Evolutionary conservation across 331 rosid genomes (phyloP).

Genomic region (Malus hybrid): DNA sequence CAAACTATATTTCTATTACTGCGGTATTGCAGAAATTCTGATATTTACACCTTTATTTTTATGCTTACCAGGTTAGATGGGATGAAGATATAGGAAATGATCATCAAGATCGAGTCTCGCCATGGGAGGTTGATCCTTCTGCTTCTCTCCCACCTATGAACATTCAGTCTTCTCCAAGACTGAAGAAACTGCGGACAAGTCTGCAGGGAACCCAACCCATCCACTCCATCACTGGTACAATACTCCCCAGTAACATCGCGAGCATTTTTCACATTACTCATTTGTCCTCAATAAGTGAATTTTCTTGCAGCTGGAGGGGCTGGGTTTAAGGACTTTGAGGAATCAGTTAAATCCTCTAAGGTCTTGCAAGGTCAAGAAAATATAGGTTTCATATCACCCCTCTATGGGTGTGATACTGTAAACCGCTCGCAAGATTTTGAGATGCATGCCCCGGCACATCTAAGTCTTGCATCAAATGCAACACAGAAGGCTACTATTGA

Average conservation of each 20-base stretch:
- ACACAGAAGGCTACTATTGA: conserved; percentile 40
- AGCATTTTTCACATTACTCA: background rate
- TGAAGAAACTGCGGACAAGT: conserved; percentile 87
- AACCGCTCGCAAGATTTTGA: conserved; percentile 65
- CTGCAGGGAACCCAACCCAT: conserved; percentile 47
- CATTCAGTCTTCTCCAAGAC: conserved; percentile 90
- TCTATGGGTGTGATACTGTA: conserved; percentile 64
- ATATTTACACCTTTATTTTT: conserved; percentile 13
- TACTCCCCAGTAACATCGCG: conserved; percentile 8
- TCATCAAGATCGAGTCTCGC: conserved; percentile 73
- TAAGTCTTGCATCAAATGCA: conserved; percentile 41
- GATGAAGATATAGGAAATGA: conserved; percentile 65
- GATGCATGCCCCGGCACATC: conserved; percentile 49
- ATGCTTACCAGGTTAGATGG: conserved; percentile 68
- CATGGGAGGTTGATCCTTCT: conserved; percentile 91
- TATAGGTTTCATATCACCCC: conserved; percentile 69
- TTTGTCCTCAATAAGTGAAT: conserved; percentile 2
- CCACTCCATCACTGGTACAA: conserved; percentile 56
- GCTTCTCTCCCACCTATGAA: conserved; percentile 76
- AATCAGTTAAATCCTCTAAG: conserved; percentile 90
- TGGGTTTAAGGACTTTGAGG: conserved; percentile 85
- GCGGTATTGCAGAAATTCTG: background rate
- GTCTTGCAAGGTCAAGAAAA: conserved; percentile 99
- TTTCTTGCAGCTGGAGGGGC: conserved; percentile 50
- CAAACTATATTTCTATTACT: background rate